These are phyloP conservation scores for Picochlorum sp. DNA, from an alignment of 139 green algal genomes.

Conservation along the genomic window DNA sequence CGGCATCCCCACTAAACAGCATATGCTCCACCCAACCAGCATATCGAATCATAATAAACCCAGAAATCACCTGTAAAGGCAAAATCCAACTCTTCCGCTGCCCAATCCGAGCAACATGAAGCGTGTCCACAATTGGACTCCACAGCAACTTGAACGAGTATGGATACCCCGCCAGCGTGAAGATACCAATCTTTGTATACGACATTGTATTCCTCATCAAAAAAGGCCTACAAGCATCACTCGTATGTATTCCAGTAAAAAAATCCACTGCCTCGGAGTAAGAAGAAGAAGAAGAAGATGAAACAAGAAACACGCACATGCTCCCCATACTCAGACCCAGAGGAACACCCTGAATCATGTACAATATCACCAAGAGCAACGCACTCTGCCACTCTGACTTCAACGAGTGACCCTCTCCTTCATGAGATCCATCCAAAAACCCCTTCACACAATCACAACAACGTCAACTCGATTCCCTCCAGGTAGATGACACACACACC, in stretches of 20 bases:
- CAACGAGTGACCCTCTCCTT: neutral
- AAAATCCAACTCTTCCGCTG: slow-evolving; percentile 82
- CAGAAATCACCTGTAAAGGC: slow-evolving; percentile 43
- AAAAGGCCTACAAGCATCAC: slow-evolving; percentile 55
- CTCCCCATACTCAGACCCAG: slow-evolving; percentile 74
- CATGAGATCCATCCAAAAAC: neutral
- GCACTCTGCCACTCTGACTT: slow-evolving; percentile 46
- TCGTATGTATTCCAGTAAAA: neutral
- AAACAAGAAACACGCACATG: slow-evolving; percentile 47
- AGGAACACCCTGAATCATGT: slow-evolving; percentile 81
- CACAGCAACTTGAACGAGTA: slow-evolving; percentile 93
- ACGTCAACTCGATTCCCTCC: no score
- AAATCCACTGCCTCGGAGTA: neutral
- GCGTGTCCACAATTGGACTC: slow-evolving; percentile 79
- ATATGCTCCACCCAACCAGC: slow-evolving; percentile 25
- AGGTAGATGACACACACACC: no score
- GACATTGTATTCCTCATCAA: slow-evolving; percentile 67
- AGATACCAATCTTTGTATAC: slow-evolving; percentile 78
- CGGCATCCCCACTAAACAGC: slow-evolving; percentile 48
- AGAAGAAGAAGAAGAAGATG: no score
- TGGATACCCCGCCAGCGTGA: slow-evolving; percentile 74
- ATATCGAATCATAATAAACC: slow-evolving; percentile 30
- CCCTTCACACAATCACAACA: no score
- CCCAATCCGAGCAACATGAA: slow-evolving; percentile 56
- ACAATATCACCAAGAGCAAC: slow-evolving; percentile 73